Evolutionary conservation across 2,329 filamentous ascomycete genomes (phyloP), one percentile per base, ranked within the genome.

Genomic region (Colletotrichum liaoningense): DNA sequence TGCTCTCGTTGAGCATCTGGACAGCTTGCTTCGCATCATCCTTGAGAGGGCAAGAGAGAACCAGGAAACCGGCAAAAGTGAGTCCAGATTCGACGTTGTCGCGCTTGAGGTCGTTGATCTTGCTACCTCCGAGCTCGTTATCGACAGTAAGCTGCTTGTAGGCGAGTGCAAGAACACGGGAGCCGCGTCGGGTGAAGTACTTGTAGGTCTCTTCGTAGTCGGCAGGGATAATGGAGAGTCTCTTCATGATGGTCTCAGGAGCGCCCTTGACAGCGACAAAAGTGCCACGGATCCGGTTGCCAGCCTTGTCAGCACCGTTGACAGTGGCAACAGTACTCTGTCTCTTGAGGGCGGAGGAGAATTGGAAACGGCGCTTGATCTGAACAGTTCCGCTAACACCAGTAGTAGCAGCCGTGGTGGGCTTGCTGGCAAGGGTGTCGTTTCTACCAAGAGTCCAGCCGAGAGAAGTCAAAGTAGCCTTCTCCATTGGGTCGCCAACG

Each of bases 141-240:
- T 97, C 95, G 3, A 89, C 86, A 2, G 95, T 93, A 16, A 99
- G 88, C 80, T 95, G 95, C 86, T 98, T 98, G 87, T 97, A 98
- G 49, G 94, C 97, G 55, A 99, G 90, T 60, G 96, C 95, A 49
- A 99, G 89, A 16, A 99, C 97, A 86, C 97, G 94, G 56, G 95
- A 97, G 77, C 97, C 97, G 78, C 97, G 97, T 75, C 97, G 92
- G 67, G 96, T 98, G 80, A 98, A 99, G 85, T 98, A 95, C 84
- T 98, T 99, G 90, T 92, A 99, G 0, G 97, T 99, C 84, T 98
- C 97, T 81, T 99, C 97, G 79, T 99, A 99, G 80, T 97, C 91
- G 1, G 91, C 88, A 8, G 97, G 97, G 11, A 95, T 90, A 42
- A 93, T 89, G 46, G 94, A 89, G 74, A 99, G 88, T 94, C 98